Evolutionary conservation across 2,329 filamentous ascomycete species (phyloP).

Genomic region (Davidsoniella virescens): DNA sequence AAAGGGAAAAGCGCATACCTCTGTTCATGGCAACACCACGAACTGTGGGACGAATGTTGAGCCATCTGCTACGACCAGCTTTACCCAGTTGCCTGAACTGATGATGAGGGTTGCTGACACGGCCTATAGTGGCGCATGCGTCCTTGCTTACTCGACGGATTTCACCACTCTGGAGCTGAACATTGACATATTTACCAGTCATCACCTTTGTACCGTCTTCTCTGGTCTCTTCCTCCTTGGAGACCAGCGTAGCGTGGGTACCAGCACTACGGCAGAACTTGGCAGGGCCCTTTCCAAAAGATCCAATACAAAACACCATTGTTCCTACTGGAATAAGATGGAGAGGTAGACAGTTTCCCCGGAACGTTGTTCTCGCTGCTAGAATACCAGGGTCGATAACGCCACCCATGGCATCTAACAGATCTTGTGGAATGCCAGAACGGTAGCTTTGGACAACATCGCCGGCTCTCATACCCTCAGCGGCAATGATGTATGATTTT

Average conservation of each 20-base stretch:
- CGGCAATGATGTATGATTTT: constrained; percentile 86
- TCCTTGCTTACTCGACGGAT: constrained; percentile 78
- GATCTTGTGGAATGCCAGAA: constrained; percentile 68
- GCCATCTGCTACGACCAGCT: constrained; percentile 81
- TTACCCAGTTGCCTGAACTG: constrained; percentile 88
- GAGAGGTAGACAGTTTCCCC: constrained; percentile 86
- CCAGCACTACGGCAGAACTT: constrained; percentile 93
- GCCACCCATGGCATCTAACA: constrained; percentile 86
- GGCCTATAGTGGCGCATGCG: constrained; percentile 85
- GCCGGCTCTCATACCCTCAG: constrained; percentile 82
- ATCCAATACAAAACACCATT: constrained; percentile 78
- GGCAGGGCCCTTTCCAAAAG: constrained; percentile 52
- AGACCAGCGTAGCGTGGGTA: constrained; percentile 74
- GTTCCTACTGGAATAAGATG: constrained; percentile 96
- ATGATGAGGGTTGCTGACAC: constrained; percentile 84
- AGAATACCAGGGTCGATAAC: constrained; percentile 87
- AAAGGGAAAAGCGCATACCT: constrained; percentile 31
- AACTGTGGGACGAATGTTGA: constrained; percentile 88
- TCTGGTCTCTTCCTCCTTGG: constrained; percentile 65
- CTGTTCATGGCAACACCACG: constrained; percentile 98
- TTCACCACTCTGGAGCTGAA: constrained; percentile 84
- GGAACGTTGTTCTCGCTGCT: constrained; percentile 82
- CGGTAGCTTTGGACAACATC: constrained; percentile 88
- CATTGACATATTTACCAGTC: constrained; percentile 62
- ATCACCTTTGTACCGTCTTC: constrained; percentile 44